Evolutionary conservation across 2,329 filamentous ascomycete species (phyloP), one percentile per base, ranked within the genome.

Genomic region (Cercospora zeina): DNA sequence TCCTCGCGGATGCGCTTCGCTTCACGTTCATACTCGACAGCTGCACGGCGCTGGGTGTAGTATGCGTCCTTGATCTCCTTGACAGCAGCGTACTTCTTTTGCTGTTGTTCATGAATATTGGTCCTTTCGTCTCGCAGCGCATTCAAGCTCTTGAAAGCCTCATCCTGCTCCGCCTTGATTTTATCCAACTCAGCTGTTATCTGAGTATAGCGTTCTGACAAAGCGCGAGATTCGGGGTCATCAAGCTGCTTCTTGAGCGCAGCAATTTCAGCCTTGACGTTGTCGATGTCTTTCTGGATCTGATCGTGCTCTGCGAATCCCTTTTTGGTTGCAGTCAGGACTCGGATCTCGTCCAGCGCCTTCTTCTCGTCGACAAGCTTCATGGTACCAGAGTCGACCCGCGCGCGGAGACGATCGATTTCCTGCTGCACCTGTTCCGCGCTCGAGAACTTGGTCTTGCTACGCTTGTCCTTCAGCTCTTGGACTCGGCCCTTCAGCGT

Each of bases 351-450:
- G 55, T 85, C 80, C 19, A 97, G 83, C 8, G 91, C 88, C 85
- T 97, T 97, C 83, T 91, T 96, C 85, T 97, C 95, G 71, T 99
- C 95, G 10, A 97, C 95, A 56, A 99, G 82, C 80, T 93, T 96
- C 89, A 99, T 93, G 76, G 85, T 89, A 67, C 93, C 93, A 36
- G 87, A 85, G 76, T 96, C 90, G 70, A 97, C 92, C 76, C 93
- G 85, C 78, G 88, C 88, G 69, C 96, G 90, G 58, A 97, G 86
- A 57, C 83, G 82, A 63, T 85, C 84, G 71, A 97, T 95, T 78
- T 95, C 87, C 66, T 83, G 83, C 76, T 97, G 91, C 68, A 99
- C 81, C 66, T 97, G 95, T 62, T 96, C 93, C 59, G 86, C 85
- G 70, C 82, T 91, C 85, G 95, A 96, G 86, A 89, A 97, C 58